Percentiles rank a stretch among this genome's conserved stretches.
phyloP scores from a whole-genome alignment of 805 yeast genomes.

The Blastobotrys americana region DNA sequence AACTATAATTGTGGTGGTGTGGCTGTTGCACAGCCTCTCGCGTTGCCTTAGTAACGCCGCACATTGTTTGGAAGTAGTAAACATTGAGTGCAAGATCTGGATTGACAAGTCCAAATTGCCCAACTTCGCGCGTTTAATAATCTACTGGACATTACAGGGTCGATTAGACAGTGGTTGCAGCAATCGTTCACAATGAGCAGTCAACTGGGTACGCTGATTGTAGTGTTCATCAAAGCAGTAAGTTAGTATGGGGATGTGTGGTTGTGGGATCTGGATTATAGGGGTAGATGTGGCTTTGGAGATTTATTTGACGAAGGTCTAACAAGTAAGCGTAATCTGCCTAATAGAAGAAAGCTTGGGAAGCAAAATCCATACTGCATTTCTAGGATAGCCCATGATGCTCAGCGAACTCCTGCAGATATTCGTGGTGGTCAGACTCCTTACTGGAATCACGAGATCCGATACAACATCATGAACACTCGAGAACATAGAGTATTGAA shows the following conservation, averaged over 20 bases:
- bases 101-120: too few species aligned
- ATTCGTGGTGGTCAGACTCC: conserved; percentile 94
- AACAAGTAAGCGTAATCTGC: conserved; percentile 52
- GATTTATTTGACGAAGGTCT: conserved; percentile 1
- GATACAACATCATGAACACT: conserved; percentile 26
- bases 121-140: too few species aligned
- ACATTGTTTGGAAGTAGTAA: too few species aligned
- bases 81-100: too few species aligned
- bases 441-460: conserved; percentile 48
- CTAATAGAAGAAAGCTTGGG: conserved; percentile 78
- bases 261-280: conserved; percentile 35
- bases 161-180: background rate
- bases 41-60: too few species aligned
- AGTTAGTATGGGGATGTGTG: conserved; percentile 2
- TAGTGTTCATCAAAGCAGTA: conserved; percentile 45
- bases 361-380: conserved; percentile 92
- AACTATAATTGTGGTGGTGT: too few species aligned
- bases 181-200: too few species aligned
- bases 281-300: conserved; percentile 26
- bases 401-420: conserved; percentile 69
- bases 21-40: too few species aligned
- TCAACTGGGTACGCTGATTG: conserved; percentile 48
- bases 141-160: too few species aligned
- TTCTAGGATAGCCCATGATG: conserved; percentile 70
- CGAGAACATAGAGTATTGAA: conserved; percentile 49